Percentiles rank a stretch among this genome's conserved stretches.
These are phyloP conservation scores for Brettanomyces custersianus DNA, from an alignment of 805 yeast species.

Conservation along the genomic window DNA sequence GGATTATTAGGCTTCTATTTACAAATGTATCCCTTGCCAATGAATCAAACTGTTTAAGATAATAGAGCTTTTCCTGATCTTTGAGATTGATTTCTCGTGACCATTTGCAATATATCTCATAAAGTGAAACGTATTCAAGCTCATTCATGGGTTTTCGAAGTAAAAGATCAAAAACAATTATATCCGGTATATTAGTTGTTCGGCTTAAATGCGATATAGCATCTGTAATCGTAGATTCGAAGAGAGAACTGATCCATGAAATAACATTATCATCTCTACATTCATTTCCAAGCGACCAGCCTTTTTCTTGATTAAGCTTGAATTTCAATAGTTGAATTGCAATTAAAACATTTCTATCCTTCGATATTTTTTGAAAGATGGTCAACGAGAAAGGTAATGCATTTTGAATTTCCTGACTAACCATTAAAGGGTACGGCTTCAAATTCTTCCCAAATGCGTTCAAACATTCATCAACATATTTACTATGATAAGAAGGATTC, in stretches of 20 bases:
- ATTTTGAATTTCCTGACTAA: constrained; percentile 4
- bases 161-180: constrained; percentile 22
- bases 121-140: constrained; percentile 16
- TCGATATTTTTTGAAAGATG: constrained; percentile 1
- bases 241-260: constrained; percentile 21
- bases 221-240: constrained; percentile 13
- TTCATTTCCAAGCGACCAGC: constrained; percentile 13
- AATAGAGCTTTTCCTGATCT: constrained; percentile 22
- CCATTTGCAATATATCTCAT: constrained; percentile 18
- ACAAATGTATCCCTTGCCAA: constrained; percentile 8
- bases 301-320: constrained; percentile 13
- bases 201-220: constrained; percentile 12
- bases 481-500: constrained; percentile 8
- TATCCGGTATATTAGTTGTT: constrained; percentile 14
- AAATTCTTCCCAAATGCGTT: constrained; percentile 2
- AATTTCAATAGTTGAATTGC: constrained; percentile 14
- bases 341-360: constrained; percentile 5
- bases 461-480: constrained; percentile 2
- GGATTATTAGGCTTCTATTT: constrained; percentile 9
- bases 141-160: constrained; percentile 18
- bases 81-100: constrained; percentile 10
- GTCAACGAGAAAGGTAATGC: not conserved
- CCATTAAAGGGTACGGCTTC: constrained; percentile 3
- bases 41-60: constrained; percentile 12
- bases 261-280: constrained; percentile 14